Evolutionary conservation across 176 grass and related monocot genomes (phyloP), one percentile per base, ranked within the genome.

Genomic region (Carex kokanica): DNA sequence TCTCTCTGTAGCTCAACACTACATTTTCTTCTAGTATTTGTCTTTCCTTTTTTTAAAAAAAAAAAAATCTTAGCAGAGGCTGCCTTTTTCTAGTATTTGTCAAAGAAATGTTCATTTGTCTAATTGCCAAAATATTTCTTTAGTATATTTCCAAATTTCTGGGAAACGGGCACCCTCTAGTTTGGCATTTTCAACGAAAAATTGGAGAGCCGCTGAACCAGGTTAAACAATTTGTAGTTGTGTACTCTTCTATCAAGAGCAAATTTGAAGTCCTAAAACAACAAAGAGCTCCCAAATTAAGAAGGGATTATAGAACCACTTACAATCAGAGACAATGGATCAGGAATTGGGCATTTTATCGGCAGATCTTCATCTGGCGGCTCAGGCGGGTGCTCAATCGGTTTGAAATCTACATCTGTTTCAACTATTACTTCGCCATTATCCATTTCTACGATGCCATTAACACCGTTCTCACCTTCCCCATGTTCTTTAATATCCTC

Each of bases 281-380:
- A 81, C 17, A 4, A 64, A 49, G 63, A 41, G 2, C 9, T 41
- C 40, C 54, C 58, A 81, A 49, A 64, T 47, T 45, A 11, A 5
- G 24, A 64, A 81, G 9, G 5, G 12, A 15, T 6, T 43, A 45
- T 25, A 81, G 24, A 81, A 63, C 6, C 11, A 82, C 80, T 82
- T 68, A 82, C 80, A 55, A 82, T 82, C 60, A 82, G 17, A 34
- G 57, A 65, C 38, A 82, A 31, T 0, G 43, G 11, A 65, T 82
- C 80, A 29, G 60, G 60, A n/a, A 82, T 27, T 25, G 80, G 80
- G 80, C 80, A 82, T 53, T 82, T 82, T 15, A 82, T 82, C 40
- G 80, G 80, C 9, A 27, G 80, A 67, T 82, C 80, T 25, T 82
- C 80, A 3, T 82, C 60, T 14, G 61, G 80, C 0, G 80, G 80